phyloP scores from a whole-genome alignment of 306 rosid genomes.

The Ormosia emarginata region DNA sequence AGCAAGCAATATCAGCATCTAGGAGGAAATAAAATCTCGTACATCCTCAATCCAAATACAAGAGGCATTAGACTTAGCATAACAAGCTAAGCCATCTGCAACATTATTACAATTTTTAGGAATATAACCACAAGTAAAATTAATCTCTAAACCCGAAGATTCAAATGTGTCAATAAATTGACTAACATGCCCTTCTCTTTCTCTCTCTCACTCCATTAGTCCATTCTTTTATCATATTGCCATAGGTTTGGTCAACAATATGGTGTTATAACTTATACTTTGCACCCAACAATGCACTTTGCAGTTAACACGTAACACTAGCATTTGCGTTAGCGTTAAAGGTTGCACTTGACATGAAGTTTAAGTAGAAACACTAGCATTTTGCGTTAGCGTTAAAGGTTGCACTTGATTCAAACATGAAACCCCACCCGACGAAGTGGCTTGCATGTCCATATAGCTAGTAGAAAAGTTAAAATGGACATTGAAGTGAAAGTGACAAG shows the following conservation, averaged over 20 bases:
- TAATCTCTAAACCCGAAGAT: conserved; percentile 32
- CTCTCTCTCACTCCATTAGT: not conserved
- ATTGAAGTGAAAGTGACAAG: conserved; percentile 14
- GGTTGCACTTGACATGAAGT: not conserved
- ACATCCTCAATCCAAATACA: too few relatives aligned
- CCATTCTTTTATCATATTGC: not conserved
- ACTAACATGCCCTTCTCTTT: not conserved
- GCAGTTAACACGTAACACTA: not conserved
- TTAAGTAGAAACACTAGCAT: not conserved
- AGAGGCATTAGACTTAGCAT: too few relatives aligned
- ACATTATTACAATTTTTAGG: too few relatives aligned
- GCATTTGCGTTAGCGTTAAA: not conserved
- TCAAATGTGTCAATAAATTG: conserved; percentile 10
- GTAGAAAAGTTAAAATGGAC: not conserved
- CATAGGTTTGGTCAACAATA: not conserved
- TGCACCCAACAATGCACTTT: not conserved
- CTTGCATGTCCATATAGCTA: not conserved
- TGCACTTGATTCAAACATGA: not conserved
- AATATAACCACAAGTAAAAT: too few relatives aligned
- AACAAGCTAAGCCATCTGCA: too few relatives aligned
- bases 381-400: not conserved
- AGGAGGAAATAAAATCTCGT: too few relatives aligned
- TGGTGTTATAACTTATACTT: not conserved
- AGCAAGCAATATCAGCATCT: too few relatives aligned
- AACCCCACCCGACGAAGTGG: not conserved